Percentiles rank a stretch among this genome's conserved stretches.
Evolutionary conservation across 1,284 basidiomycete genomes (phyloP).

Genomic region (Ceratobasidium sp.): DNA sequence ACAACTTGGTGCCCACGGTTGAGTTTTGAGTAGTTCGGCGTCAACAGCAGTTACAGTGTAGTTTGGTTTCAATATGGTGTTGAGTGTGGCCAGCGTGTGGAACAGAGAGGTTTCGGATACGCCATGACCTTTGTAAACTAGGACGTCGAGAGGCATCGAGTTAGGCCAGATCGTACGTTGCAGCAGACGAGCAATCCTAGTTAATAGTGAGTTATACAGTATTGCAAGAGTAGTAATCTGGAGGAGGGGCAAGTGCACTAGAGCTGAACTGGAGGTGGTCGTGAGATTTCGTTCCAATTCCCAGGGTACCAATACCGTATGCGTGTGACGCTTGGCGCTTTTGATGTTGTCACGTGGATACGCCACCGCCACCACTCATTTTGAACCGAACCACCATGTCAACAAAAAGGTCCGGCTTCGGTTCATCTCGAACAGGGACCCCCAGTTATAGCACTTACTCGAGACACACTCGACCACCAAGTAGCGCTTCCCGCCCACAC

Average conservation of each 20-base stretch:
- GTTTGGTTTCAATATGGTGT: constrained; percentile 73
- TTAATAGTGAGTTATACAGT: neutral
- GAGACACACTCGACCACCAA: neutral
- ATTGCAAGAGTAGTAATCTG: neutral
- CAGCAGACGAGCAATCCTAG: constrained; percentile 12
- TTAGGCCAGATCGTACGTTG: neutral
- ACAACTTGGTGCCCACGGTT: constrained; percentile 83
- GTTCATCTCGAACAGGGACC: neutral
- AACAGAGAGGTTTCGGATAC: constrained; percentile 70
- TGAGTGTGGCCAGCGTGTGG: constrained; percentile 69
- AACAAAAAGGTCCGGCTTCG: neutral
- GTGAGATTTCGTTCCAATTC: neutral
- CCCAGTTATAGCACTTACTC: neutral
- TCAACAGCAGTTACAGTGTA: constrained; percentile 83
- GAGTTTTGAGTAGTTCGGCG: constrained; percentile 67
- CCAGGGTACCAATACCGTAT: constrained; percentile 12
- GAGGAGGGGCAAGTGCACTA: neutral
- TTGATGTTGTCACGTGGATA: constrained; percentile 9
- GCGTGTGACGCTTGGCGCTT: neutral
- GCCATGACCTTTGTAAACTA: constrained; percentile 83
- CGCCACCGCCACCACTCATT: constrained; percentile 8
- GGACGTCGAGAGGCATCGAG: constrained; percentile 73
- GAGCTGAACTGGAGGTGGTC: constrained; percentile 1
- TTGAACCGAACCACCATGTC: neutral
- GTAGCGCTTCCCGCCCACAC: constrained; percentile 15